Evolutionary conservation across 768 basidiomycete species (phyloP).

Genomic region (Hemileccinum rubropunctum): DNA sequence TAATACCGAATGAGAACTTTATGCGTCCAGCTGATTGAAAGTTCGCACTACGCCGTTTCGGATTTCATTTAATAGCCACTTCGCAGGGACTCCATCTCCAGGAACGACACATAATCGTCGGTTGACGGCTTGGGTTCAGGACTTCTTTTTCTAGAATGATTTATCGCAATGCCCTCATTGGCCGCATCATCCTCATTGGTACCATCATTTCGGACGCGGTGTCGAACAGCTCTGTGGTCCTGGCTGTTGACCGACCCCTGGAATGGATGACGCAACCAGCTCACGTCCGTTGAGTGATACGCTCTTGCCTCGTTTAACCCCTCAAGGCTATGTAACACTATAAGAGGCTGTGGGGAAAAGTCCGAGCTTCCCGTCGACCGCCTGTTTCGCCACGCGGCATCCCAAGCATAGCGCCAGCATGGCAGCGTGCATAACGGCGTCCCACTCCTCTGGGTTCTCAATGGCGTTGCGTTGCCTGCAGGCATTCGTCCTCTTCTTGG

Average conservation of each 20-base stretch:
- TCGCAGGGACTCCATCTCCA: constrained; percentile 13
- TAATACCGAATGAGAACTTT: not conserved
- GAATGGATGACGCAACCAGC: constrained; percentile 4
- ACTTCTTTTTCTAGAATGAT: constrained; percentile 12
- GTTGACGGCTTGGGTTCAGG: constrained; percentile 1
- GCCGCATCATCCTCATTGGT: not conserved
- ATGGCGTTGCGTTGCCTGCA: constrained; percentile 14
- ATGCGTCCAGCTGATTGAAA: constrained; percentile 8
- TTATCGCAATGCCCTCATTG: constrained; percentile 20
- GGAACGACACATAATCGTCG: constrained; percentile 11
- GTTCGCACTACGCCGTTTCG: not conserved
- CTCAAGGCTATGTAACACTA: not conserved
- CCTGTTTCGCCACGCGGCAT: constrained; percentile 14
- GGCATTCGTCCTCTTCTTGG: constrained; percentile 2
- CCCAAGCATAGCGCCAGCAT: constrained; percentile 4
- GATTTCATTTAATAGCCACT: constrained; percentile 5
- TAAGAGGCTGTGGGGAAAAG: not conserved
- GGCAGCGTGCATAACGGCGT: constrained; percentile 12
- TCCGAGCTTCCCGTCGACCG: not conserved
- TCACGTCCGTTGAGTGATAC: not conserved
- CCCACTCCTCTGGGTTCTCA: constrained; percentile 11
- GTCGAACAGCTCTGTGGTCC: constrained; percentile 3
- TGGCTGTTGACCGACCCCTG: not conserved
- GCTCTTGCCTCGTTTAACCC: not conserved
- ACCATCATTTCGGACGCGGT: constrained; percentile 10